Conservation (phyloP, 768 basidiomycete species). For the Boletus fagicola region DNA sequence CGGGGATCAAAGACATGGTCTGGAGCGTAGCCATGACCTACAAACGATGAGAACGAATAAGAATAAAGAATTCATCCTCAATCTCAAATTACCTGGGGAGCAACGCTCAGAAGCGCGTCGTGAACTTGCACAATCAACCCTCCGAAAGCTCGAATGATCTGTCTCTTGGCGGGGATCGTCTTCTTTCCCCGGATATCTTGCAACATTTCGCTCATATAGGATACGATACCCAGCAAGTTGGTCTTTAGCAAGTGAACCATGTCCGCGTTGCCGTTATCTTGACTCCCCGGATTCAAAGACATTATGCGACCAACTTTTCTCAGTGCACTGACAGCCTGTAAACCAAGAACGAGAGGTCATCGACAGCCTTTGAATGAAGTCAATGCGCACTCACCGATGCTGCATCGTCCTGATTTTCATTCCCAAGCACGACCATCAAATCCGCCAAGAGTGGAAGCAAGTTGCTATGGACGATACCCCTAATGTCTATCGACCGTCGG, state of each 20-base stretch:
- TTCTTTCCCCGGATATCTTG: conserved; percentile 84
- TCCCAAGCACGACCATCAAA: conserved; percentile 75
- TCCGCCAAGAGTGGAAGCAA: conserved; percentile 69
- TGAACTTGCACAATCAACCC: conserved; percentile 70
- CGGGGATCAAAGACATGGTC: conserved; percentile 73
- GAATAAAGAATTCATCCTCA: neutral
- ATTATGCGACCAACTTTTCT: conserved; percentile 40
- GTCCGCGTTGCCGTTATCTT: conserved; percentile 34
- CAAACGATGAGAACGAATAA: conserved; percentile 8
- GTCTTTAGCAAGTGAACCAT: conserved; percentile 64
- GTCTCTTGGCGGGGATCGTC: conserved; percentile 61
- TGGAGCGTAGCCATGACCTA: conserved; percentile 97
- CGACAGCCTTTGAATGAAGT: conserved; percentile 28
- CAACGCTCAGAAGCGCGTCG: conserved; percentile 65
- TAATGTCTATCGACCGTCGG: conserved; percentile 39
- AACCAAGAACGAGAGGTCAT: conserved; percentile 31
- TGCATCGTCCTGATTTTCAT: conserved; percentile 50
- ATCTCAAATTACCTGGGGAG: conserved; percentile 71
- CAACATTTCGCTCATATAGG: conserved; percentile 80
- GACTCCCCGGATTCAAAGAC: conserved; percentile 24
- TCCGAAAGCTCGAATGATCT: conserved; percentile 78
- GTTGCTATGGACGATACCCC: conserved; percentile 61
- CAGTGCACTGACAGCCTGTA: conserved; percentile 49
- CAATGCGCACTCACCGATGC: conserved; percentile 40
- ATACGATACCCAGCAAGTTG: conserved; percentile 82